phyloP scores from a whole-genome alignment of 768 basidiomycete species.

The Pleurotus tuoliensis region DNA sequence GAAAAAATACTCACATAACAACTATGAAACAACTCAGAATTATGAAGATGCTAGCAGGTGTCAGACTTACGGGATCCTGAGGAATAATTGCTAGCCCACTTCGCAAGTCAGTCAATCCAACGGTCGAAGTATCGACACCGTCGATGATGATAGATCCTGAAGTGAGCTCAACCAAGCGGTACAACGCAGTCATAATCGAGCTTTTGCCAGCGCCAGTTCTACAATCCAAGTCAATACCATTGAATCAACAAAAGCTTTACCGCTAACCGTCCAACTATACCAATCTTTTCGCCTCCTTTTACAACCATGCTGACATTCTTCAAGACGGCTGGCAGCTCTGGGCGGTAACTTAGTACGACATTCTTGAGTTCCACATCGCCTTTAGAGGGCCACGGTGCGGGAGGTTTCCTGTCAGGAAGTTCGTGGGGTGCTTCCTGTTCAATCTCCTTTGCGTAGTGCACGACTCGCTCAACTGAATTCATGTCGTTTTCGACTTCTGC shows the following conservation, averaged over 20 bases:
- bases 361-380: conserved; percentile 75
- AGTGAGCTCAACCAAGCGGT: conserved; percentile 76
- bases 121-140: conserved; percentile 75
- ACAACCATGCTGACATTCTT: conserved; percentile 75
- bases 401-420: conserved; percentile 54
- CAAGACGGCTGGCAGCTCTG: conserved; percentile 85
- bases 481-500: conserved; percentile 93
- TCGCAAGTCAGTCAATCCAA: conserved; percentile 75
- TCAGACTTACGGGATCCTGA: conserved; percentile 64
- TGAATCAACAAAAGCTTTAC: background rate
- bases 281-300: conserved; percentile 81
- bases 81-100: conserved; percentile 75
- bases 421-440: conserved; percentile 81
- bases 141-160: conserved; percentile 78
- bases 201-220: conserved; percentile 88
- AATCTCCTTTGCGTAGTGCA: conserved; percentile 75
- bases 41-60: background rate
- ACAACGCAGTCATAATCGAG: conserved; percentile 85
- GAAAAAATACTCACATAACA: conserved; percentile 36
- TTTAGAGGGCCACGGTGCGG: conserved; percentile 66
- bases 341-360: conserved; percentile 78
- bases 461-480: conserved; percentile 84
- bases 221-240: background rate
- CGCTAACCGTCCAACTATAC: conserved; percentile 67
- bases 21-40: conserved; percentile 22